Base-by-base conservation (phyloP, 148 eudicot species). In the Amaranthus hypochondriacus region DNA sequence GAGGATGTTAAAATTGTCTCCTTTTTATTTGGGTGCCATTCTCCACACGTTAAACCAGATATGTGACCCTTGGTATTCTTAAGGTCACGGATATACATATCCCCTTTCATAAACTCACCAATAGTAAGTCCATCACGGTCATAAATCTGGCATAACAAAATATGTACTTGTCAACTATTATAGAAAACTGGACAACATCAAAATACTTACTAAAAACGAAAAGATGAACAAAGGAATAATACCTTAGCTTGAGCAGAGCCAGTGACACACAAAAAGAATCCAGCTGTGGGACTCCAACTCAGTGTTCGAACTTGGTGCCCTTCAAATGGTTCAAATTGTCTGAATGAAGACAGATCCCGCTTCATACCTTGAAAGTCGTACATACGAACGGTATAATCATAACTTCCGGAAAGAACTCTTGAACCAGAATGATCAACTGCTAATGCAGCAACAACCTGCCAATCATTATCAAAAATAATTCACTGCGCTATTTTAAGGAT, bases 211-310 rank as follows among this genome's bases (percentile, higher is more conserved):
- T 18, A 49, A 43, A 4, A 6, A 71, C 47, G 21, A 51, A 13
- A 3, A 67, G 46, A 10, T 3, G 56, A n/a, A 12, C 43, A 21
- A 67, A 53, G 58, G 14, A 44, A 76, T 28, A 28, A 28, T 75
- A 94, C 98, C 98, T 94, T 94, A 50, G 98, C 98, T 85, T 88
- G 92, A 66, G 97, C 98, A 66, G 97, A 91, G 39, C 98, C 98
- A 74, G 92, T 94, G 63, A 92, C 93, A 64, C 98, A 94, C 80
- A 94, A 78, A 86, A 94, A 94, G 63, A 87, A 78, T 56, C 92
- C 98, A 52, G 98, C 79, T 1, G 93, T 87, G 54, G 98, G 98
- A 73, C 98, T 94, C 97, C 98, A 94, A 81, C 98, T 91, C 80
- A 94, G 69, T 47, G 84, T 81, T 74, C 98, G 97, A 73, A 94